phyloP scores from a whole-genome alignment of 257 asterid genomes.

The Nicotiana tomentosiformis region DNA sequence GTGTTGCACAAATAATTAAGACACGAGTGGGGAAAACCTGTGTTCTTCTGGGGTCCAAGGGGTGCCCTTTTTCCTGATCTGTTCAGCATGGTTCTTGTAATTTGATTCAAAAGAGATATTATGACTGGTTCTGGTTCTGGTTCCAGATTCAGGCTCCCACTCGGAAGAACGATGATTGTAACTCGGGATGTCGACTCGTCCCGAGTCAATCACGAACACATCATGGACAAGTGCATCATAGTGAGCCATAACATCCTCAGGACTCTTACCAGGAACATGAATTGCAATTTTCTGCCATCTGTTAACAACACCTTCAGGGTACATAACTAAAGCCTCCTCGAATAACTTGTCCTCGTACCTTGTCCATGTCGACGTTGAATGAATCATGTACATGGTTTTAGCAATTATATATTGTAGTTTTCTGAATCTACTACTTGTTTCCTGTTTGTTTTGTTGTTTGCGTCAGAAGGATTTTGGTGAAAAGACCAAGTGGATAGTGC shows the following conservation, averaged over 20 bases:
- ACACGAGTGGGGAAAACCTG: conserved; percentile 25
- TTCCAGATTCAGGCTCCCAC: conserved; percentile 16
- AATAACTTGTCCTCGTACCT: conserved; percentile 54
- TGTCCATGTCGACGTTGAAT: conserved; percentile 30
- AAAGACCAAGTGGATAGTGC: too few relatives aligned
- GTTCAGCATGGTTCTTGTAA: conserved; percentile 31
- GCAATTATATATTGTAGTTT: too few relatives aligned
- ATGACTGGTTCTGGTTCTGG: conserved; percentile 27
- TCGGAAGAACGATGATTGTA: conserved; percentile 25
- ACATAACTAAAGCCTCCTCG: conserved; percentile 50
- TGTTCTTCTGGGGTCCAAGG: conserved; percentile 89
- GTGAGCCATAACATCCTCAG: conserved; percentile 46
- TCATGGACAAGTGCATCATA: conserved; percentile 53
- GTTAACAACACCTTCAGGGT: conserved; percentile 42
- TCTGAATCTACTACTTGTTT: too few relatives aligned
- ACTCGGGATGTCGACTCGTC: conserved; percentile 48
- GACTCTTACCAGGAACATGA: conserved; percentile 37
- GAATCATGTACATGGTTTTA: not conserved
- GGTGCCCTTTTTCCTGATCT: conserved; percentile 51
- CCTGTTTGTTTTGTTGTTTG: too few relatives aligned
- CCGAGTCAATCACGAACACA: conserved; percentile 53
- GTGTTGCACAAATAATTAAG: too few relatives aligned
- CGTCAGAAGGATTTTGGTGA: too few relatives aligned
- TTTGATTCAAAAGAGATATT: conserved; percentile 51
- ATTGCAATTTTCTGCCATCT: conserved; percentile 58